A percentile compares a stretch with the other conserved stretches of the same genome.
Conservation (phyloP, 192 early-diverging fungal genomes). For the Coemansia sp. region DNA sequence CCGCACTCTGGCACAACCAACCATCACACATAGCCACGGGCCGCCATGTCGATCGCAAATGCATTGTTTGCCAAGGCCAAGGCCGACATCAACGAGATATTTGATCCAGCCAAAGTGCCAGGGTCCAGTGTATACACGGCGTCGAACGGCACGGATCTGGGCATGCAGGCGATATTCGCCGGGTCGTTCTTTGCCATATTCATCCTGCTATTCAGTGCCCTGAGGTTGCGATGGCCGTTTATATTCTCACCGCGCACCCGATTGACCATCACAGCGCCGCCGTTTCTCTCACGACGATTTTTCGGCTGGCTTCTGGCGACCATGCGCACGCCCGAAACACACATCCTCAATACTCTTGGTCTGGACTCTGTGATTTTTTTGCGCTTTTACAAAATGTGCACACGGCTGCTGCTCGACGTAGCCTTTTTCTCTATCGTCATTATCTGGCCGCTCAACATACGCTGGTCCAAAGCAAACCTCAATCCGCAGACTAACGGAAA, state of each 20-base stretch:
- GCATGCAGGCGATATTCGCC: conserved; percentile 47
- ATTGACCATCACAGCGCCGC: conserved; percentile 44
- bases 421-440: conserved; percentile 34
- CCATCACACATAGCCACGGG: too few species aligned
- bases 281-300: conserved; percentile 28
- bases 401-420: conserved; percentile 39
- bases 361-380: conserved; percentile 51
- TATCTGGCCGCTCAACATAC: conserved; percentile 50
- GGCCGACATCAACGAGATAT: conserved; percentile 36
- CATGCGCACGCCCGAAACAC: conserved; percentile 47
- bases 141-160: conserved; percentile 47
- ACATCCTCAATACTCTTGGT: conserved; percentile 50
- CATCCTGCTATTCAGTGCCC: conserved; percentile 30
- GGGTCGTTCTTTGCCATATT: conserved; percentile 33
- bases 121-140: conserved; percentile 45
- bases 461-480: conserved; percentile 41
- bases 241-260: conserved; percentile 51
- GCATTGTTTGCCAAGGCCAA: conserved; percentile 6
- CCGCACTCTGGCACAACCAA: too few species aligned
- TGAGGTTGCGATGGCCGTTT: conserved; percentile 42
- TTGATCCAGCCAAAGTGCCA: conserved; percentile 43
- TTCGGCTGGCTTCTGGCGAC: conserved; percentile 51
- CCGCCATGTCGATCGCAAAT: background rate
- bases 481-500: conserved; percentile 5
- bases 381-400: conserved; percentile 53